phyloP scores from a whole-genome alignment of 352 stramenopile genomes.

The Globisporangium radiosum region DNA sequence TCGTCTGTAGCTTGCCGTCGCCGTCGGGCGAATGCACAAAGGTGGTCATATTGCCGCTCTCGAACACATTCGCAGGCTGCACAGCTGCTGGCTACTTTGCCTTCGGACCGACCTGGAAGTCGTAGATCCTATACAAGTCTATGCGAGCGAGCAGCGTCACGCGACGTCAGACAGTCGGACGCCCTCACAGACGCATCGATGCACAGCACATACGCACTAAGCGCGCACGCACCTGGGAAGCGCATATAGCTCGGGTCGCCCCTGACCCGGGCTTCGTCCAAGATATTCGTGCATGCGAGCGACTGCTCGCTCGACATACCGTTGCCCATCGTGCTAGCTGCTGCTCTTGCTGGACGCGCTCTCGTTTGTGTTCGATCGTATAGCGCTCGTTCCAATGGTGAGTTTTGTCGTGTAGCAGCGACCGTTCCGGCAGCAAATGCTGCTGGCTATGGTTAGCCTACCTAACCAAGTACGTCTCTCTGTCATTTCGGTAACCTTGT shows the following conservation, averaged over 20 bases:
- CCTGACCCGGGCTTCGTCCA: constrained; percentile 77
- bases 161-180: background rate
- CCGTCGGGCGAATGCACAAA: constrained; percentile 48
- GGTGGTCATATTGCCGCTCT: constrained; percentile 57
- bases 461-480: no score
- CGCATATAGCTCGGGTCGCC: constrained; percentile 72
- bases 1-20: constrained; percentile 44
- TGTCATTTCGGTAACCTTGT: no score
- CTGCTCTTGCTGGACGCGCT: no score
- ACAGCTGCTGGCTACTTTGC: constrained; percentile 46
- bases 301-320: constrained; percentile 77
- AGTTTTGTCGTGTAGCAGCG: no score
- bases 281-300: constrained; percentile 81
- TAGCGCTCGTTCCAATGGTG: no score
- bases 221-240: constrained; percentile 40
- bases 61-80: constrained; percentile 20
- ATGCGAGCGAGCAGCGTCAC: background rate
- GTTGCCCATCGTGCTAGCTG: constrained; percentile 48
- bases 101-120: constrained; percentile 75
- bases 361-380: no score
- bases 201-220: background rate
- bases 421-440: no score
- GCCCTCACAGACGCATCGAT: background rate
- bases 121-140: constrained; percentile 75
- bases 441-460: no score